Percentiles rank a stretch among this genome's conserved stretches.
Conservation (phyloP, 2,329 filamentous ascomycete genomes). For the Ophiostoma ips region DNA sequence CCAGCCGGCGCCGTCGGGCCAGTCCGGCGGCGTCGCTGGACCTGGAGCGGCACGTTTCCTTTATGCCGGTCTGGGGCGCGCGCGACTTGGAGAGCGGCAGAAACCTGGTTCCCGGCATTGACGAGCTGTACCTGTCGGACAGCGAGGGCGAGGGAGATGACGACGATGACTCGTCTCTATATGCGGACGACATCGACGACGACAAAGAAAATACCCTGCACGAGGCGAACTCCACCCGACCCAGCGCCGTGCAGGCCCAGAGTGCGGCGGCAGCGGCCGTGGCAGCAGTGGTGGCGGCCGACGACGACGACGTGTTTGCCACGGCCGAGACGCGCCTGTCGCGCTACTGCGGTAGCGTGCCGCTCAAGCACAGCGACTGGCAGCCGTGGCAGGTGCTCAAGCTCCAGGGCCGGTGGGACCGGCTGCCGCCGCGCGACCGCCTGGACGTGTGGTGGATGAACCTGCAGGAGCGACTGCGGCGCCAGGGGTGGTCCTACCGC, state of each 20-base stretch:
- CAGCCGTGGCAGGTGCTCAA: constrained; percentile 31
- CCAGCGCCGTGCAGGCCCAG: neutral
- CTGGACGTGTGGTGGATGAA: constrained; percentile 23
- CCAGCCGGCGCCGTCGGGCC: constrained; percentile 26
- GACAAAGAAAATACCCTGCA: constrained; percentile 13
- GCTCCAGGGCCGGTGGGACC: constrained; percentile 29
- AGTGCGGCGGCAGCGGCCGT: too few relatives aligned
- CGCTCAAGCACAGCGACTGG: constrained; percentile 25
- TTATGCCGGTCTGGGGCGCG: constrained; percentile 51
- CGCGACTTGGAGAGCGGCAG: constrained; percentile 35
- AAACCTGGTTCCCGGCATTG: constrained; percentile 24
- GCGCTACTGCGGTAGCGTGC: constrained; percentile 21
- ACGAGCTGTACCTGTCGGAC: constrained; percentile 37
- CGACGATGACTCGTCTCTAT: neutral
- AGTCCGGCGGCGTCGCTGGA: constrained; percentile 33
- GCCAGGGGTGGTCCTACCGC: constrained; percentile 11
- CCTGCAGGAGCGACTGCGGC: constrained; percentile 15
- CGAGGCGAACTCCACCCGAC: neutral
- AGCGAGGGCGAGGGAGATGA: constrained; percentile 17
- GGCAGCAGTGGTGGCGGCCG: neutral
- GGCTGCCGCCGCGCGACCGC: constrained; percentile 24
- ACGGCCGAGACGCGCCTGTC: constrained; percentile 15
- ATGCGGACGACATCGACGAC: neutral
- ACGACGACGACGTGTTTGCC: constrained; percentile 13
- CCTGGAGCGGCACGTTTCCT: constrained; percentile 27